Conservation (phyloP, 2,329 filamentous ascomycete genomes). For the Ambrosiella beaveri region DNA sequence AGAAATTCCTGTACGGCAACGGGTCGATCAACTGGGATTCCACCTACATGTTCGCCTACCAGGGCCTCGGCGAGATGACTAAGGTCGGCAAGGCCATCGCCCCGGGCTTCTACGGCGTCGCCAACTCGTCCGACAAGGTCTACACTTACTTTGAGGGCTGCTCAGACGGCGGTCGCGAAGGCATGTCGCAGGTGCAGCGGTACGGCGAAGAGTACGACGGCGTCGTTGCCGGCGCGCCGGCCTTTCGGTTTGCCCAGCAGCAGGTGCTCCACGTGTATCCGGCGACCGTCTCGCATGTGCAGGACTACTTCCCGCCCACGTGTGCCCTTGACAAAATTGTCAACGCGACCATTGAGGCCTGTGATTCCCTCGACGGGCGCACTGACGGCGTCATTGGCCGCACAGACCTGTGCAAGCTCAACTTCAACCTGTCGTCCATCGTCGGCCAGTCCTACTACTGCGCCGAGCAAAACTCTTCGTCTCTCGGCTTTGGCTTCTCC, state of each 20-base stretch:
- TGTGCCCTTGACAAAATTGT: conserved; percentile 25
- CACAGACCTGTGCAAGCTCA: conserved; percentile 25
- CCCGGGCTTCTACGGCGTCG: conserved; percentile 29
- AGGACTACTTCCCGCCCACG: conserved; percentile 19
- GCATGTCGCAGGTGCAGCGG: conserved; percentile 33
- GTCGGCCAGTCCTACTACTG: conserved; percentile 16
- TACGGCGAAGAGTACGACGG: conserved; percentile 42
- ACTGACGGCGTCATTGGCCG: conserved; percentile 29
- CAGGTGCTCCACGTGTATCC: conserved; percentile 19
- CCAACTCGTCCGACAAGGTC: conserved; percentile 14
- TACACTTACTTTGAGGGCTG: conserved; percentile 43
- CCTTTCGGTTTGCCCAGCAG: conserved; percentile 7
- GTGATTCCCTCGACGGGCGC: conserved; percentile 31
- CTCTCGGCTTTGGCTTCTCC: conserved; percentile 16
- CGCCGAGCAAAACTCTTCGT: conserved; percentile 16
- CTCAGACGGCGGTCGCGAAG: conserved; percentile 42
- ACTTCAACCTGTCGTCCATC: conserved; percentile 16
- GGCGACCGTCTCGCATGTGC: conserved; percentile 17
- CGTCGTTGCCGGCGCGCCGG: conserved; percentile 31
- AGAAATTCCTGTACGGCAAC: conserved; percentile 5
- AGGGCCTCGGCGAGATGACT: conserved; percentile 28
- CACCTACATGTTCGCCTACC: conserved; percentile 20
- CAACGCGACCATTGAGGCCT: conserved; percentile 27
- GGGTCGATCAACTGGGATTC: conserved; percentile 15
- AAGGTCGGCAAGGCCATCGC: conserved; percentile 31